Conservation (phyloP, 371 early-diverging fungal genomes). For the Rhizomucor pusillus region DNA sequence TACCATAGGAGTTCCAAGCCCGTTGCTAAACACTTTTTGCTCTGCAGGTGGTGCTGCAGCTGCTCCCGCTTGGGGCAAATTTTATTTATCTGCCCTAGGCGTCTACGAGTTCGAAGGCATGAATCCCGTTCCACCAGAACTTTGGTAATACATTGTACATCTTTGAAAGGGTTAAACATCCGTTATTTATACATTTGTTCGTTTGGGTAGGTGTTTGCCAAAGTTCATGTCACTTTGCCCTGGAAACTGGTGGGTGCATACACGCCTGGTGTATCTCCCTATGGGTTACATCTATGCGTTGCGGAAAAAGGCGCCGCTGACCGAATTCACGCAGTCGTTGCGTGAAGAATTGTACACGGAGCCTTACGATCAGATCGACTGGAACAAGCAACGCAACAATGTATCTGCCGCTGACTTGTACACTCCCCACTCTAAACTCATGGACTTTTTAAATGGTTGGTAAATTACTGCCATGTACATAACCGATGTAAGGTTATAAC, state of each 20-base stretch:
- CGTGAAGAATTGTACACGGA: conserved; percentile 85
- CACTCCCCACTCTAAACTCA: conserved; percentile 76
- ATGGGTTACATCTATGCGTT: conserved; percentile 93
- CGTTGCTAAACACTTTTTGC: not conserved
- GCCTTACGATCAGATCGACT: conserved; percentile 81
- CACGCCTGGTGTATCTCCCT: conserved; percentile 86
- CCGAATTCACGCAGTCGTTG: conserved; percentile 69
- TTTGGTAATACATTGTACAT: conserved; percentile 57
- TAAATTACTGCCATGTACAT: not conserved
- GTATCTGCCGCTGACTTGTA: conserved; percentile 83
- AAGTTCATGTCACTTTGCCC: conserved; percentile 82
- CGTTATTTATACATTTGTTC: not conserved
- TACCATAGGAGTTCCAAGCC: not conserved
- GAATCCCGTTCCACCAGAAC: conserved; percentile 95
- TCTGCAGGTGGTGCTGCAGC: conserved; percentile 75
- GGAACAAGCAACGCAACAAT: conserved; percentile 81
- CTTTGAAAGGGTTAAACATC: not conserved
- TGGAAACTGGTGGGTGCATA: conserved; percentile 92
- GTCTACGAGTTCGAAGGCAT: conserved; percentile 95
- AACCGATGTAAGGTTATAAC: not conserved
- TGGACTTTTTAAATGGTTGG: conserved; percentile 74
- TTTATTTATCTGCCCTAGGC: conserved; percentile 89
- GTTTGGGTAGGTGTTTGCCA: conserved; percentile 72
- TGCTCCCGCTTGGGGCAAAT: conserved; percentile 96
- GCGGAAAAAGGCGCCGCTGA: conserved; percentile 57